phyloP scores from a whole-genome alignment of 164 flowering plant genomes.

The Tetrastigma voinierianum region DNA sequence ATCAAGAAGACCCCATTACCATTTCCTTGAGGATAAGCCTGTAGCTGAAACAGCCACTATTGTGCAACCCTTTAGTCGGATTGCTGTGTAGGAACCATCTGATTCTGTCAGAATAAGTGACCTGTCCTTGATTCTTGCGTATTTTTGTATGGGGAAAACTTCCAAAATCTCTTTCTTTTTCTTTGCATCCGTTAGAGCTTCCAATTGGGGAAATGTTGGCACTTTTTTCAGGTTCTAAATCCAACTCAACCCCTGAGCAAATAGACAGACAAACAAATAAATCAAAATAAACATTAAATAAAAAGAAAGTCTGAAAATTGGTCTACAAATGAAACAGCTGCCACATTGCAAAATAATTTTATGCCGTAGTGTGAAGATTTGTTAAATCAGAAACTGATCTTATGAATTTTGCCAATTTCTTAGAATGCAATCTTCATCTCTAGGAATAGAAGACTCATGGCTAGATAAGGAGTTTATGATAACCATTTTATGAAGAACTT shows the following conservation, averaged over 20 bases:
- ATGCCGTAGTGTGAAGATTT: too few relatives aligned
- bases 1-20: conserved; percentile 38
- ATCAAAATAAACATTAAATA: background rate
- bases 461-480: too few relatives aligned
- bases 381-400: too few relatives aligned
- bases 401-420: too few relatives aligned
- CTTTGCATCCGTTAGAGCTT: conserved; percentile 45
- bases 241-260: conserved; percentile 77
- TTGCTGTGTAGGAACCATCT: conserved; percentile 47
- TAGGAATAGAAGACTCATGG: too few relatives aligned
- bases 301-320: background rate
- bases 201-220: conserved; percentile 37
- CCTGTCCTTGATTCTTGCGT: conserved; percentile 58
- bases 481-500: too few relatives aligned
- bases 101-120: conserved; percentile 50
- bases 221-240: conserved; percentile 65
- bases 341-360: too few relatives aligned
- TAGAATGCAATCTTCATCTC: too few relatives aligned
- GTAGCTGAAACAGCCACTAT: conserved; percentile 83
- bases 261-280: background rate
- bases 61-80: conserved; percentile 55
- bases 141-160: conserved; percentile 61
- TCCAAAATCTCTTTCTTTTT: conserved; percentile 56
- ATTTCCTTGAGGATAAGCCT: conserved; percentile 62
- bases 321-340: too few relatives aligned